A percentile compares a stretch with the other conserved stretches of the same genome.
phyloP scores from a whole-genome alignment of 768 basidiomycete genomes.

The Trametes elegans region DNA sequence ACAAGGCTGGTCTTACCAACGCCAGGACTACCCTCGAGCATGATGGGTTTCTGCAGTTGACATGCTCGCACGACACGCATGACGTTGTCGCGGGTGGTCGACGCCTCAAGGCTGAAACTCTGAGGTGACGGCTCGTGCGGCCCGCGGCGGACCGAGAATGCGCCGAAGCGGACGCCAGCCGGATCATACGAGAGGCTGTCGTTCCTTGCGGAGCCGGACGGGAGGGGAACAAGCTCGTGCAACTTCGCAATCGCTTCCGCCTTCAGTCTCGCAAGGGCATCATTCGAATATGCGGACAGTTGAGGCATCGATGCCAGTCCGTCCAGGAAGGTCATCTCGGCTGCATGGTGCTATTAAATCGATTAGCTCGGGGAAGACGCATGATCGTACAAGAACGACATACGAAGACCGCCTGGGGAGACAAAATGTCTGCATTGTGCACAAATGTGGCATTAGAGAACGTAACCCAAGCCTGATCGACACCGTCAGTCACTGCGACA shows the following conservation, averaged over 20 bases:
- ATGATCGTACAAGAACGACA: constrained; percentile 26
- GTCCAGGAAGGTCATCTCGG: constrained; percentile 90
- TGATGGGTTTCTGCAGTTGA: constrained; percentile 86
- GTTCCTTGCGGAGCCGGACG: background rate
- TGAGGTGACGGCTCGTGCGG: constrained; percentile 34
- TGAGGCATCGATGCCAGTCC: constrained; percentile 81
- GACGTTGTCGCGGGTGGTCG: constrained; percentile 86
- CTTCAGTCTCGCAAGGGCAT: constrained; percentile 60
- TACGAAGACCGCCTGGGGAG: constrained; percentile 64
- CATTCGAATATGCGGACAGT: constrained; percentile 57
- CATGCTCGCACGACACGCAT: constrained; percentile 87
- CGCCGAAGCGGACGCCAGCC: constrained; percentile 55
- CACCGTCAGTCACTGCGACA: background rate
- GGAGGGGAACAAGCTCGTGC: constrained; percentile 51
- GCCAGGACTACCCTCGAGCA: constrained; percentile 96
- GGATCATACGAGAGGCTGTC: constrained; percentile 8
- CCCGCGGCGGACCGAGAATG: constrained; percentile 71
- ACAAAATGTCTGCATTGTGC: constrained; percentile 28
- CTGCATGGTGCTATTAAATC: constrained; percentile 75
- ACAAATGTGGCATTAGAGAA: constrained; percentile 65
- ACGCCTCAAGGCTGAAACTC: constrained; percentile 79
- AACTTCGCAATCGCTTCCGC: constrained; percentile 55
- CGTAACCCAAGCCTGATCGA: constrained; percentile 80
- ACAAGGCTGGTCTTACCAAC: constrained; percentile 97
- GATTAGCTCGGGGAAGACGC: constrained; percentile 4